Percentiles rank a stretch among this genome's conserved stretches.
phyloP scores from a whole-genome alignment of 1,284 basidiomycete genomes.

The Coriolopsis trogii region DNA sequence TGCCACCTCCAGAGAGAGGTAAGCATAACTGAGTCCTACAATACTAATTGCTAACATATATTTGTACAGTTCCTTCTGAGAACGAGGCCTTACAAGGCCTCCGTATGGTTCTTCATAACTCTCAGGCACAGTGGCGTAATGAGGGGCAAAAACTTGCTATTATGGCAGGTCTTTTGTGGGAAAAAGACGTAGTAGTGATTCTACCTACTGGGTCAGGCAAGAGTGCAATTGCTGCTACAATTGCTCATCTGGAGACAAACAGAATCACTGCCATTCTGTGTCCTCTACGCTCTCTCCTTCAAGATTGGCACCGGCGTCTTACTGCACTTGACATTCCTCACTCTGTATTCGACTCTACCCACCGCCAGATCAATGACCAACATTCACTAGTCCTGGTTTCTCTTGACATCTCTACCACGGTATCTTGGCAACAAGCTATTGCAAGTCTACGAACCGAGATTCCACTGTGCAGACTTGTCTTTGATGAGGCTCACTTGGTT shows the following conservation, averaged over 20 bases:
- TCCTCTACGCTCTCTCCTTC: slow-evolving; percentile 2
- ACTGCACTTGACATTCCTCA: background rate
- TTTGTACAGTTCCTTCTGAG: too few species aligned
- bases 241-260: slow-evolving; percentile 3
- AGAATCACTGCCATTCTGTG: slow-evolving; percentile 7
- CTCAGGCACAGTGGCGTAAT: background rate
- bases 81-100: background rate
- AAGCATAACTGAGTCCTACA: too few species aligned
- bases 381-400: background rate
- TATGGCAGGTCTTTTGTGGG: slow-evolving; percentile 1
- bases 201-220: slow-evolving; percentile 14
- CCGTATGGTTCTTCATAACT: background rate
- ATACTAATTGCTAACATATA: background rate
- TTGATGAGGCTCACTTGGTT: slow-evolving; percentile 8
- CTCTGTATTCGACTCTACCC: background rate
- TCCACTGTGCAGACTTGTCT: slow-evolving; percentile 1
- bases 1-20: too few species aligned
- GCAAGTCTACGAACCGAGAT: background rate
- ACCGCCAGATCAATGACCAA: slow-evolving; percentile 1
- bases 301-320: slow-evolving; percentile 4
- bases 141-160: slow-evolving; percentile 7
- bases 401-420: background rate
- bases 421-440: slow-evolving; percentile 5
- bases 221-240: slow-evolving; percentile 4
- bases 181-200: slow-evolving; percentile 5